Conservation (phyloP, 2,329 filamentous ascomycete genomes). For the Alternaria burnsii region DNA sequence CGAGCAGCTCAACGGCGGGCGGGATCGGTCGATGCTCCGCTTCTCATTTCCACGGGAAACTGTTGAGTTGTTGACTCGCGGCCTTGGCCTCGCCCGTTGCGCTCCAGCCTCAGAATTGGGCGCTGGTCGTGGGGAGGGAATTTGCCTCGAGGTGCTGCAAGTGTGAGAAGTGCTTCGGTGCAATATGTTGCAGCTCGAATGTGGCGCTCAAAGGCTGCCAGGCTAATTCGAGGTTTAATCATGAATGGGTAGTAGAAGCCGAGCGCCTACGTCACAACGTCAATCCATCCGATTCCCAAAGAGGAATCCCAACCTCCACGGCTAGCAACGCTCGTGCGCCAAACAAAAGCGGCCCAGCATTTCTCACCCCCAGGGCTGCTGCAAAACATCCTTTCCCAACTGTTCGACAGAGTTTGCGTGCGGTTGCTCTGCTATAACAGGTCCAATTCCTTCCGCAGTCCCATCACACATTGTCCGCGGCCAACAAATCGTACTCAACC, state of each 20-base stretch:
- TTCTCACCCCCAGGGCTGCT: conserved; percentile 1
- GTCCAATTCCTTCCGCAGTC: conserved; percentile 21
- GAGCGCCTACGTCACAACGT: conserved; percentile 29
- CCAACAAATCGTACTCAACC: conserved; percentile 29
- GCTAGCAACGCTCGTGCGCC: conserved; percentile 30
- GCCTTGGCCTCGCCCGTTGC: conserved; percentile 28
- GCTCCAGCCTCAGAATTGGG: conserved; percentile 18
- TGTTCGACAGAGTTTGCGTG: conserved; percentile 4
- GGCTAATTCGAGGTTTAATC: neutral
- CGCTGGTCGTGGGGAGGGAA: conserved; percentile 4
- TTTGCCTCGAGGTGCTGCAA: neutral
- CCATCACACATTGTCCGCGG: conserved; percentile 27
- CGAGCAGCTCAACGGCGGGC: conserved; percentile 15
- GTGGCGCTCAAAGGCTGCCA: neutral
- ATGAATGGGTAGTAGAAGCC: conserved; percentile 9
- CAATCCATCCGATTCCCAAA: conserved; percentile 9
- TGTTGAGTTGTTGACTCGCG: conserved; percentile 40
- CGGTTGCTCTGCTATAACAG: conserved; percentile 19
- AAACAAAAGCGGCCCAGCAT: conserved; percentile 21
- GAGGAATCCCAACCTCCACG: conserved; percentile 28
- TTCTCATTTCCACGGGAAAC: conserved; percentile 31
- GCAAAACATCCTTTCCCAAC: conserved; percentile 4
- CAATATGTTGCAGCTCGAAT: neutral
- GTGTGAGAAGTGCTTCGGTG: neutral
- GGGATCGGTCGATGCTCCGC: conserved; percentile 28